A percentile compares a stretch with the other conserved stretches of the same genome.
These are phyloP conservation scores for Xylariales sp. DNA, from an alignment of 2,329 filamentous ascomycete species.

Conservation along the genomic window DNA sequence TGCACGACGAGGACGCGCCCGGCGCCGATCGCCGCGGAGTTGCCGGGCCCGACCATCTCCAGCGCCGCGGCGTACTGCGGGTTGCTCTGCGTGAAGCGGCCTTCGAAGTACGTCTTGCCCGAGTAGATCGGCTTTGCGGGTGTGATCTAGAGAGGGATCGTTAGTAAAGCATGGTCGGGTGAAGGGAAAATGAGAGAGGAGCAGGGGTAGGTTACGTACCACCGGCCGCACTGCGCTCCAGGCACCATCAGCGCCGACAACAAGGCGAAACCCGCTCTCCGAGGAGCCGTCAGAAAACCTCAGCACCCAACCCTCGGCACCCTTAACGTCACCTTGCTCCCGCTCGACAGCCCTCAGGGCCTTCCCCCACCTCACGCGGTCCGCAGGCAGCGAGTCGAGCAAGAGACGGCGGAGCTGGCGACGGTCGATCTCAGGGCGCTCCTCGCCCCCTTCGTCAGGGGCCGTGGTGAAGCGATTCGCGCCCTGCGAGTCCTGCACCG, in stretches of 20 bases:
- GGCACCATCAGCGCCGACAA: constrained; percentile 54
- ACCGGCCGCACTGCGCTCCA: constrained; percentile 51
- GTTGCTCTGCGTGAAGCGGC: constrained; percentile 16
- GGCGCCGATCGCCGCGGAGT: constrained; percentile 7
- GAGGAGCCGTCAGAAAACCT: constrained; percentile 29
- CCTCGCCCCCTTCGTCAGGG: not conserved
- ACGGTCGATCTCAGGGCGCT: constrained; percentile 43
- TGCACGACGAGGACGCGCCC: constrained; percentile 18
- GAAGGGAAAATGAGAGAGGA: not conserved
- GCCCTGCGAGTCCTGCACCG: constrained; percentile 27
- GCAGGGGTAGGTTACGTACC: constrained; percentile 23
- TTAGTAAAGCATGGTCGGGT: not conserved
- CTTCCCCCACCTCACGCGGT: constrained; percentile 38
- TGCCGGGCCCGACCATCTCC: constrained; percentile 24
- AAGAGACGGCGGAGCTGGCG: constrained; percentile 34
- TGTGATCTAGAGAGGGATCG: constrained; percentile 22
- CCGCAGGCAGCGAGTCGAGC: constrained; percentile 30
- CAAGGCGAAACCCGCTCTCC: constrained; percentile 46
- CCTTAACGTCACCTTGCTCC: not conserved
- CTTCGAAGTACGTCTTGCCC: constrained; percentile 31
- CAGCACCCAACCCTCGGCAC: constrained; percentile 10
- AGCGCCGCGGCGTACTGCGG: constrained; percentile 31
- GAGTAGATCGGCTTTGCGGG: constrained; percentile 31
- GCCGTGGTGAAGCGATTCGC: not conserved
- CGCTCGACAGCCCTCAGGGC: constrained; percentile 42